These are phyloP conservation scores for Cyberlindnera galapagoensis DNA, from an alignment of 805 yeast species.

Conservation along the genomic window DNA sequence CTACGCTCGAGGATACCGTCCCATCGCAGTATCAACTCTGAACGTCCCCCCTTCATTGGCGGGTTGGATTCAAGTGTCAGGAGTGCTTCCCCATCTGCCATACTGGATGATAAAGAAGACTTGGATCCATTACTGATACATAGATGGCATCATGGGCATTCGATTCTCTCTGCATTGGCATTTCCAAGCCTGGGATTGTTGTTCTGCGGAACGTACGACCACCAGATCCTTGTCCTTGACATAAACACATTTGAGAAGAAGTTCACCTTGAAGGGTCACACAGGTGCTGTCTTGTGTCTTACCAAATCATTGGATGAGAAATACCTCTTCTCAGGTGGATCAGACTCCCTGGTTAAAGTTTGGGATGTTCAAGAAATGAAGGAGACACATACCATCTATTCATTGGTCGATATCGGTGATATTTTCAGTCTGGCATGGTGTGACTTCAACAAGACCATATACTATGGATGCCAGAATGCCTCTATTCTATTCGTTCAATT, in stretches of 20 bases:
- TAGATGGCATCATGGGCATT: conserved; percentile 67
- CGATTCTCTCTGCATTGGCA: conserved; percentile 66
- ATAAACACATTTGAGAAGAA: conserved; percentile 54
- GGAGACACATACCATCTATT: conserved; percentile 69
- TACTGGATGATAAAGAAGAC: too few relatives aligned
- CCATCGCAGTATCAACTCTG: too few relatives aligned
- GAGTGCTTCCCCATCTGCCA: too few relatives aligned
- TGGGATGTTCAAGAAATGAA: conserved; percentile 56
- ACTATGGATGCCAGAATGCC: conserved; percentile 91
- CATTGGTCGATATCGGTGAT: conserved; percentile 87
- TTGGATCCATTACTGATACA: conserved; percentile 40
- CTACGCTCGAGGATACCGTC: conserved; percentile 15
- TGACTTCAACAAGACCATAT: conserved; percentile 50
- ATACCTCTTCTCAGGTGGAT: conserved; percentile 74
- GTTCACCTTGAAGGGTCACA: conserved; percentile 51
- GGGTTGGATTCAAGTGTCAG: too few relatives aligned
- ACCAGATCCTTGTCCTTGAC: conserved; percentile 68
- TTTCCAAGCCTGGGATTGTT: conserved; percentile 52
- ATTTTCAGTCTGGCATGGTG: conserved; percentile 79
- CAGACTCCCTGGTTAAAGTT: conserved; percentile 82
- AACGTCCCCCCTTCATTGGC: too few relatives aligned
- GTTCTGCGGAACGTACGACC: conserved; percentile 89
- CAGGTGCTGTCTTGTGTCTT: conserved; percentile 70
- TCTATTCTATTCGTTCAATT: conserved; percentile 65
- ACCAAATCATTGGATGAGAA: conserved; percentile 46